These are phyloP conservation scores for Medicago ruthenica DNA, from an alignment of 306 rosid genomes.

Conservation along the genomic window DNA sequence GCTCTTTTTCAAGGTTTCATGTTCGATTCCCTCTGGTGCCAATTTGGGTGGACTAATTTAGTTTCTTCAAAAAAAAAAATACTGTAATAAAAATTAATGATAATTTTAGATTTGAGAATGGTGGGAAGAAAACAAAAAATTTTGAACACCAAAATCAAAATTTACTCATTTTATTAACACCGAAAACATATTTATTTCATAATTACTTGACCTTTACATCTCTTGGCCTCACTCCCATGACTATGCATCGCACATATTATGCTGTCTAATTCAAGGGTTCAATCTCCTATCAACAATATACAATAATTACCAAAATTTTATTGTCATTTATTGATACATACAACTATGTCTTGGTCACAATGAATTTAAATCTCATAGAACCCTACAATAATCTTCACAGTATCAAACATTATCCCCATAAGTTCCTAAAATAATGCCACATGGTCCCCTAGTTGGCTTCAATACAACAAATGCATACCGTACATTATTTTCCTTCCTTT, in stretches of 20 bases:
- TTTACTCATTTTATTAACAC: too few species aligned
- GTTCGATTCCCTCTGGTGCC: too few species aligned
- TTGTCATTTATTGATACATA: background rate
- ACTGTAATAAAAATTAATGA: too few species aligned
- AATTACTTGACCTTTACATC: background rate
- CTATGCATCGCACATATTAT: background rate
- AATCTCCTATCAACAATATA: background rate
- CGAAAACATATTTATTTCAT: too few species aligned
- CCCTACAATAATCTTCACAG: background rate
- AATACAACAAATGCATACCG: too few species aligned
- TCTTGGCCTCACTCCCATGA: background rate
- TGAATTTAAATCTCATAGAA: background rate
- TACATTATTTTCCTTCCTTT: too few species aligned
- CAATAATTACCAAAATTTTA: background rate
- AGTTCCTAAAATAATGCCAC: conserved; percentile 21
- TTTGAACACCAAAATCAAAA: too few species aligned
- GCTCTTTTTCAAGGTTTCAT: too few species aligned
- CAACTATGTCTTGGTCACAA: background rate
- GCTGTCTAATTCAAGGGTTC: background rate
- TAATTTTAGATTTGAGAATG: too few species aligned
- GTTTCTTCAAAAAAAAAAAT: too few species aligned
- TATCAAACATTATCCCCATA: conserved; percentile 13
- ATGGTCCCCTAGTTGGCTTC: conserved; percentile 6
- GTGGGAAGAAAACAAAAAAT: too few species aligned
- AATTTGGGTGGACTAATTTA: too few species aligned